phyloP scores from a whole-genome alignment of 495 filamentous ascomycete genomes.

The Xylaria sp. region DNA sequence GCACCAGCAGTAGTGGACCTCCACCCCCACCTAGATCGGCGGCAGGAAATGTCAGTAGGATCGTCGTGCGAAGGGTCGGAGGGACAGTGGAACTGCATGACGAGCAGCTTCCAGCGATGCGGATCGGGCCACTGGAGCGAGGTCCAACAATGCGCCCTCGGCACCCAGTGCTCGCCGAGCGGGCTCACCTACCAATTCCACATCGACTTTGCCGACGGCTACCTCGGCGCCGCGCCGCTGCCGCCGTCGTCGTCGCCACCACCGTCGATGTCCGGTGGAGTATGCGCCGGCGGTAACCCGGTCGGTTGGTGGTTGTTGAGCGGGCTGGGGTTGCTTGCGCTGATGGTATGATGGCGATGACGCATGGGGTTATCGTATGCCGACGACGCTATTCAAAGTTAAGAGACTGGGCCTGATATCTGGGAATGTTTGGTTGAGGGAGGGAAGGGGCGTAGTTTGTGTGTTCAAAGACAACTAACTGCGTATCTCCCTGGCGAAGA shows the following conservation, averaged over 20 bases:
- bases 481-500: background rate
- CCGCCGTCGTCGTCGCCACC: background rate
- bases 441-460: background rate
- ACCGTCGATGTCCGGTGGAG: background rate
- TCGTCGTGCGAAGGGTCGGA: constrained; percentile 39
- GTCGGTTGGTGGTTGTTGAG: background rate
- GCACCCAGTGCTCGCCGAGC: constrained; percentile 42
- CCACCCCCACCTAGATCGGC: background rate
- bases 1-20: background rate
- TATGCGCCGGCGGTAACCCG: too few relatives aligned
- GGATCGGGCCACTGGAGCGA: constrained; percentile 44
- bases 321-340: constrained; percentile 6
- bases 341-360: background rate
- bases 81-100: constrained; percentile 51
- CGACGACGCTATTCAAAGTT: background rate
- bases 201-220: constrained; percentile 32
- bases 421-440: background rate
- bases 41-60: constrained; percentile 30
- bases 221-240: constrained; percentile 15
- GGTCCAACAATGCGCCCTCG: constrained; percentile 40
- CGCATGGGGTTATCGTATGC: background rate
- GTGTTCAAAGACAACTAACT: background rate
- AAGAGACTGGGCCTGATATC: background rate
- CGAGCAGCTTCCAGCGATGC: constrained; percentile 47
- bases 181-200: constrained; percentile 43